Conservation (phyloP, 176 grass and related monocot genomes). For the Aegilops bicornis region DNA sequence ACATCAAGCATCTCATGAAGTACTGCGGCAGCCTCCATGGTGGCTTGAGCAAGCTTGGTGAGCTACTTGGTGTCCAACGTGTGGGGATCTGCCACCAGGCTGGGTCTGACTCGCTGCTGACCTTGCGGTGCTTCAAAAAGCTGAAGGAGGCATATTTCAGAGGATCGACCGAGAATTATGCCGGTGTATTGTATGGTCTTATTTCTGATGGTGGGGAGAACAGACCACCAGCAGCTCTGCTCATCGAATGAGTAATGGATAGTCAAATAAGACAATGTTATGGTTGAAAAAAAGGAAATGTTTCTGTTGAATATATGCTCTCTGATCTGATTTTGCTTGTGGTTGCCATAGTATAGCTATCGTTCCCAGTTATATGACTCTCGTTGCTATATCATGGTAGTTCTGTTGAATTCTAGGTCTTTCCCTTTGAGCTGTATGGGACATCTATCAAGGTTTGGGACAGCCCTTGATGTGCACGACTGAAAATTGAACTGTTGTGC, state of each 20-base stretch:
- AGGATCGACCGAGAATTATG: conserved; percentile 44
- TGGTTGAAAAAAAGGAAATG: conserved; percentile 34
- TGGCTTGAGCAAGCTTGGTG: conserved; percentile 66
- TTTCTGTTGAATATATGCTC: conserved; percentile 36
- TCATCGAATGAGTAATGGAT: conserved; percentile 47
- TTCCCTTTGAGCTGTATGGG: neutral
- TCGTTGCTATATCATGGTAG: conserved; percentile 18
- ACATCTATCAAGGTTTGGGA: neutral
- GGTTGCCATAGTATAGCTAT: conserved; percentile 26
- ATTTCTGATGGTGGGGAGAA: conserved; percentile 45
- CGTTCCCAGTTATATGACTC: neutral
- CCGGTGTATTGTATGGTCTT: conserved; percentile 78
- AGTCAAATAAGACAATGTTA: conserved; percentile 56
- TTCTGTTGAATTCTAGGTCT: neutral
- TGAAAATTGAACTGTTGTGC: neutral
- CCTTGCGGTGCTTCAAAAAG: conserved; percentile 48
- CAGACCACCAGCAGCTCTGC: conserved; percentile 9
- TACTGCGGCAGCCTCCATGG: conserved; percentile 60
- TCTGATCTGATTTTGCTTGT: conserved; percentile 29
- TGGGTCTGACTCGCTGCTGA: conserved; percentile 63
- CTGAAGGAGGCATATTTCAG: conserved; percentile 50
- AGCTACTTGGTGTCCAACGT: conserved; percentile 45
- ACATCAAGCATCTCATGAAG: conserved; percentile 83
- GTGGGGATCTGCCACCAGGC: conserved; percentile 73
- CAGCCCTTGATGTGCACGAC: neutral